phyloP scores from a whole-genome alignment of 345 rosid species.

The Aegle marmelos region DNA sequence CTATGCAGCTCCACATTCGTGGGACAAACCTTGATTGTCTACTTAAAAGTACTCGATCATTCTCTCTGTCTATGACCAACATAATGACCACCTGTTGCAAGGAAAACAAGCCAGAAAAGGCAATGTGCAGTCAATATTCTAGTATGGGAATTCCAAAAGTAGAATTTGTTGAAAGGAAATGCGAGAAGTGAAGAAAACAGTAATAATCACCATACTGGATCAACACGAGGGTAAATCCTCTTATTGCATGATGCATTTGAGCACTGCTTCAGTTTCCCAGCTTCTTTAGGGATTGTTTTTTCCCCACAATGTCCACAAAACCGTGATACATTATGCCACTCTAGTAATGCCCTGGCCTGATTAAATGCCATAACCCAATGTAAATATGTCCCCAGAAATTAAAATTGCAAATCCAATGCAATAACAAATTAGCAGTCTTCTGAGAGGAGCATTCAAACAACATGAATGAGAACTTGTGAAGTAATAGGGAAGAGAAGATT shows the following conservation, averaged over 20 bases:
- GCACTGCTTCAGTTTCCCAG: conserved; percentile 81
- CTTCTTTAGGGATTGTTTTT: conserved; percentile 64
- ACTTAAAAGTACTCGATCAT: conserved; percentile 77
- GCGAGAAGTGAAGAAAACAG: background rate
- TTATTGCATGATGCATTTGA: conserved; percentile 55
- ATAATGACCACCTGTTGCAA: conserved; percentile 80
- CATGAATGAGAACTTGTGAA: background rate
- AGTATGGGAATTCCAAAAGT: background rate
- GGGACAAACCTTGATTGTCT: conserved; percentile 87
- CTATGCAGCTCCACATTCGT: conserved; percentile 96
- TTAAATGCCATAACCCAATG: conserved; percentile 7
- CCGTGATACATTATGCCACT: conserved; percentile 66
- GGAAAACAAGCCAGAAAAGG: conserved; percentile 13
- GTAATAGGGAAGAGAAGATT: background rate
- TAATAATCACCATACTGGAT: conserved; percentile 50
- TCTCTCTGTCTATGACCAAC: conserved; percentile 86
- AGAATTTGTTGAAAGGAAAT: background rate
- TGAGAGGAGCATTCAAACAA: background rate
- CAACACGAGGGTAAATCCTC: conserved; percentile 87
- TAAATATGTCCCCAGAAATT: background rate
- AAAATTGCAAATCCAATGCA: background rate
- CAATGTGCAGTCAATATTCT: conserved; percentile 2
- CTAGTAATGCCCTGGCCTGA: conserved; percentile 86
- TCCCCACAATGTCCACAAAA: conserved; percentile 87
- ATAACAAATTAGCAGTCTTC: background rate